Percentiles rank a stretch among this genome's conserved stretches.
Conservation (phyloP, 202 grass and related monocot genomes). For the Schoenoplectus triqueter region DNA sequence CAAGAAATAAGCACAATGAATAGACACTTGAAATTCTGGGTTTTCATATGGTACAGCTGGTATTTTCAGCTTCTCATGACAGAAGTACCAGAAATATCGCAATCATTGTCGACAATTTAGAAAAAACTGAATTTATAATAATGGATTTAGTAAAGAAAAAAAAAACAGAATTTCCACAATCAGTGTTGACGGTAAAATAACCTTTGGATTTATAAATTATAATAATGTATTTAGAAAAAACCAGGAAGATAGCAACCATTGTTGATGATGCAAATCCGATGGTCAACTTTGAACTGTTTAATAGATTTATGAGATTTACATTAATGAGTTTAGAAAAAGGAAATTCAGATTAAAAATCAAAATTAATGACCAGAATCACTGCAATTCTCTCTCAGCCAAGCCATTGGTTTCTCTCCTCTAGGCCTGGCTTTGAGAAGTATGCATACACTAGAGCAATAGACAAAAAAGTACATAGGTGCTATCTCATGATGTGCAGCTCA, state of each 20-base stretch:
- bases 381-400: constrained; percentile 5
- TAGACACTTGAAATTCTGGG: neutral
- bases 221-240: neutral
- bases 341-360: neutral
- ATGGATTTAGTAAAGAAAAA: neutral
- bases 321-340: neutral
- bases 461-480: constrained; percentile 8
- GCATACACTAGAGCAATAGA: neutral
- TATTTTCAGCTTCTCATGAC: neutral
- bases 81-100: neutral
- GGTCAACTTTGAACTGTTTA: neutral
- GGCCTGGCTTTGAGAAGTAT: neutral
- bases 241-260: neutral
- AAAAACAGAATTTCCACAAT: neutral
- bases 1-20: constrained; percentile 2
- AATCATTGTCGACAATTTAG: neutral
- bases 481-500: neutral
- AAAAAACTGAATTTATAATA: neutral
- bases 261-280: neutral
- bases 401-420: neutral
- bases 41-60: neutral
- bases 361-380: constrained; percentile 3
- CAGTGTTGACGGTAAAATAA: neutral
- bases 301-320: neutral
- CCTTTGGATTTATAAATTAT: neutral